phyloP scores from a whole-genome alignment of 2,329 filamentous ascomycete species.

The Fusarium torulosum region DNA sequence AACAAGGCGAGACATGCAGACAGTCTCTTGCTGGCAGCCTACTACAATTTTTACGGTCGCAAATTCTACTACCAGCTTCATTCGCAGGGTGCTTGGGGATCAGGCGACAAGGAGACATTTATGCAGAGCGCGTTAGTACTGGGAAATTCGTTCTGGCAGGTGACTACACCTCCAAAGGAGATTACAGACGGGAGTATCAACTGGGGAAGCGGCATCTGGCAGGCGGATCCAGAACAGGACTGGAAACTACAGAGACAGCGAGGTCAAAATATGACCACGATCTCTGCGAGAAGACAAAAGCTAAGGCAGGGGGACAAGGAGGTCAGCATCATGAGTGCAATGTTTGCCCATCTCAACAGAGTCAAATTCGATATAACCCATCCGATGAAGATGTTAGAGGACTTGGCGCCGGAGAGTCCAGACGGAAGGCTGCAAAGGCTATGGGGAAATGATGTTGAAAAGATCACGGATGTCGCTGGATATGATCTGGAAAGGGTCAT shows the following conservation, averaged over 20 bases:
- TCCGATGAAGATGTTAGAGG: conserved; percentile 18
- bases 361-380: conserved; percentile 42
- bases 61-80: conserved; percentile 45
- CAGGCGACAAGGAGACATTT: conserved; percentile 45
- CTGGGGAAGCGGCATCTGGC: conserved; percentile 46
- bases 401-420: conserved; percentile 19
- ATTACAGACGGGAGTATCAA: conserved; percentile 31
- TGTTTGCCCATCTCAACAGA: conserved; percentile 46
- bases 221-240: conserved; percentile 44
- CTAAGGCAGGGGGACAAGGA: background rate
- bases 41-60: conserved; percentile 46
- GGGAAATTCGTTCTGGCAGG: conserved; percentile 40
- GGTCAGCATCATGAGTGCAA: conserved; percentile 25
- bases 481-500: conserved; percentile 45
- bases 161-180: conserved; percentile 24
- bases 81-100: conserved; percentile 46
- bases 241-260: conserved; percentile 24
- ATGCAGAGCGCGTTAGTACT: conserved; percentile 38
- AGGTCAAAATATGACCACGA: background rate
- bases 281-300: background rate
- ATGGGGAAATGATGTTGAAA: conserved; percentile 35
- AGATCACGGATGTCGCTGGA: conserved; percentile 31
- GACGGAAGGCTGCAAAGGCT: conserved; percentile 29
- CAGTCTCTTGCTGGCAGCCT: conserved; percentile 40
- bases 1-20: conserved; percentile 40